A percentile compares a stretch with the other conserved stretches of the same genome.
Conservation (phyloP, 192 early-diverging fungal species). For the Gamsiella multidivaricata region DNA sequence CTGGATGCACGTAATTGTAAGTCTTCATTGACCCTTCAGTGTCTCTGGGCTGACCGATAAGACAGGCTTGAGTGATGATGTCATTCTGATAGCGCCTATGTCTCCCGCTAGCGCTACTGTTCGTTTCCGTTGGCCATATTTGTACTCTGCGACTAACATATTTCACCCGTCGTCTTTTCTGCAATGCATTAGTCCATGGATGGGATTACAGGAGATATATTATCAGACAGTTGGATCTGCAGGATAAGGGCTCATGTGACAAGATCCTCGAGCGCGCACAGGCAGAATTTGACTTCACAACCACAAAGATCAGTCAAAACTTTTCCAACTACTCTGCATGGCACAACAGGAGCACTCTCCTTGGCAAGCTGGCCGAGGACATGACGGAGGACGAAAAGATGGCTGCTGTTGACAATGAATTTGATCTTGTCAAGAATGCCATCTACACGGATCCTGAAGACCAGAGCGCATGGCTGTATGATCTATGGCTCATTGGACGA, state of each 20-base stretch:
- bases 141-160: background rate
- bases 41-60: background rate
- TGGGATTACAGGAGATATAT: constrained; percentile 98
- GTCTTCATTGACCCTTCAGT: background rate
- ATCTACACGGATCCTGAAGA: constrained; percentile 97
- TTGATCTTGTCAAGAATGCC: constrained; percentile 88
- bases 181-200: constrained; percentile 78
- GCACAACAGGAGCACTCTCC: constrained; percentile 92
- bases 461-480: constrained; percentile 97
- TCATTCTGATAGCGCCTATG: constrained; percentile 19
- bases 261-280: constrained; percentile 55
- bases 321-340: constrained; percentile 99
- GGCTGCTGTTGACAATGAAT: constrained; percentile 65
- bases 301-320: constrained; percentile 88
- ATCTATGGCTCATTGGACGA: constrained; percentile 88
- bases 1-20: constrained; percentile 94
- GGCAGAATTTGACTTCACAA: constrained; percentile 90
- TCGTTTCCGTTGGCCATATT: no score
- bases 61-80: constrained; percentile 11
- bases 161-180: background rate
- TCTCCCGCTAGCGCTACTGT: background rate
- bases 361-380: constrained; percentile 64
- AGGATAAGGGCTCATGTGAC: constrained; percentile 27
- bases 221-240: constrained; percentile 58
- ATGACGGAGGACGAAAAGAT: constrained; percentile 57